Percentiles rank a stretch among this genome's conserved stretches.
phyloP scores from a whole-genome alignment of 2,329 filamentous ascomycete genomes.

The Westerdykella sp. region DNA sequence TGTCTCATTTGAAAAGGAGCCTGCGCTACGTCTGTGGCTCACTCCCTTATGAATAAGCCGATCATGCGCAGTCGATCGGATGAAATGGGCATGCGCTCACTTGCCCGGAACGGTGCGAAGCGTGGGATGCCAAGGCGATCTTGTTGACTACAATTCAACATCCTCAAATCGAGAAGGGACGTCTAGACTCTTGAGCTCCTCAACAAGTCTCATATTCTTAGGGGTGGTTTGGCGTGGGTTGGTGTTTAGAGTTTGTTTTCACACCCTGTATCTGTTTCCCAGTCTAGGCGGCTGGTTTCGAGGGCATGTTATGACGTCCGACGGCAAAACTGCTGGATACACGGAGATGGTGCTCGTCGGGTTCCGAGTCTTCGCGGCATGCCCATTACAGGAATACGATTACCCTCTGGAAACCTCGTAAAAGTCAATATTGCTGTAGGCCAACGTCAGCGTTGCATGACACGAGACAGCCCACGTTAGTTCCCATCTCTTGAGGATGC shows the following conservation, averaged over 20 bases:
- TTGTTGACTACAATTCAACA: slow-evolving; percentile 11
- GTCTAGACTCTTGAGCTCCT: slow-evolving; percentile 6
- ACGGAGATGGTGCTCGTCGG: neutral
- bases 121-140: slow-evolving; percentile 23
- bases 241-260: no score
- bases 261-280: neutral
- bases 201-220: slow-evolving; percentile 7
- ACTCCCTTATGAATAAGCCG: slow-evolving; percentile 5
- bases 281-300: neutral
- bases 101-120: slow-evolving; percentile 10
- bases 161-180: slow-evolving; percentile 5
- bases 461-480: no score
- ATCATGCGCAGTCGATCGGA: slow-evolving; percentile 13
- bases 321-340: slow-evolving; percentile 1
- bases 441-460: no score
- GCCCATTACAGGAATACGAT: no score
- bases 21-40: neutral
- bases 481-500: no score
- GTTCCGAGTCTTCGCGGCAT: no score
- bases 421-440: no score
- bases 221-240: no score
- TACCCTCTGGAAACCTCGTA: no score
- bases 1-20: neutral
- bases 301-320: neutral
- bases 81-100: slow-evolving; percentile 14